phyloP scores from a whole-genome alignment of 768 basidiomycete species.

The Auricularia auricula-judae region DNA sequence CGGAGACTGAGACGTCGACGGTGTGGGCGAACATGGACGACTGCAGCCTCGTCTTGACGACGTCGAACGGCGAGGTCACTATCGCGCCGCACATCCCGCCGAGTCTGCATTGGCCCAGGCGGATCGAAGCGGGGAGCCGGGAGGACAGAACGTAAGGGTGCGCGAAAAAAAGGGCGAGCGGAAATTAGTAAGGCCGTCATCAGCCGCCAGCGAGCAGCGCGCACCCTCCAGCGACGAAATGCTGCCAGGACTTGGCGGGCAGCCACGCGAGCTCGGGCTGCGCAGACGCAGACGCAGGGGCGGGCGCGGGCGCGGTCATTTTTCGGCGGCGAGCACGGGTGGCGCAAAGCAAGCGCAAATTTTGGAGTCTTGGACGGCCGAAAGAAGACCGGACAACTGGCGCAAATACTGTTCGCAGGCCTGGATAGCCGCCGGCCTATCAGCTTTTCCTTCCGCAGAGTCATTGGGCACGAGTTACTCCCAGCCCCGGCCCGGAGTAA shows the following conservation, averaged over 20 bases:
- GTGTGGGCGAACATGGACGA: constrained; percentile 66
- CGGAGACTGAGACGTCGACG: constrained; percentile 26
- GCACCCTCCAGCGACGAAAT: constrained; percentile 81
- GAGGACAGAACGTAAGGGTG: not conserved
- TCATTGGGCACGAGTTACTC: too few species aligned
- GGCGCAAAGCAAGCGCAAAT: not conserved
- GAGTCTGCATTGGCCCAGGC: constrained; percentile 35
- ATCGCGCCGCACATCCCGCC: constrained; percentile 98
- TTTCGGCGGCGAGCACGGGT: not conserved
- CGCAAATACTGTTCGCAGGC: too few species aligned
- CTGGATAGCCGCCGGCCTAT: too few species aligned
- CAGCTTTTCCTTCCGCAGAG: too few species aligned
- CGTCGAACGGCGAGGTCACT: constrained; percentile 94
- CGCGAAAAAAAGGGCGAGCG: not conserved
- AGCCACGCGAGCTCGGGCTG: constrained; percentile 15
- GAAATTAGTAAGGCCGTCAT: not conserved
- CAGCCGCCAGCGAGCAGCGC: constrained; percentile 16
- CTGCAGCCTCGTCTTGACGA: constrained; percentile 95
- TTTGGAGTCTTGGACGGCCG: not conserved
- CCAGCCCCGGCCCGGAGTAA: too few species aligned
- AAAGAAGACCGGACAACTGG: too few species aligned
- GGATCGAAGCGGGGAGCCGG: not conserved
- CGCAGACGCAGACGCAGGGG: not conserved
- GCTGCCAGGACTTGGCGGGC: constrained; percentile 72
- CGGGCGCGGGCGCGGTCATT: not conserved